Evolutionary conservation across 495 filamentous ascomycete species (phyloP), one percentile per base, ranked within the genome.

Genomic region (Tuber brumale): DNA sequence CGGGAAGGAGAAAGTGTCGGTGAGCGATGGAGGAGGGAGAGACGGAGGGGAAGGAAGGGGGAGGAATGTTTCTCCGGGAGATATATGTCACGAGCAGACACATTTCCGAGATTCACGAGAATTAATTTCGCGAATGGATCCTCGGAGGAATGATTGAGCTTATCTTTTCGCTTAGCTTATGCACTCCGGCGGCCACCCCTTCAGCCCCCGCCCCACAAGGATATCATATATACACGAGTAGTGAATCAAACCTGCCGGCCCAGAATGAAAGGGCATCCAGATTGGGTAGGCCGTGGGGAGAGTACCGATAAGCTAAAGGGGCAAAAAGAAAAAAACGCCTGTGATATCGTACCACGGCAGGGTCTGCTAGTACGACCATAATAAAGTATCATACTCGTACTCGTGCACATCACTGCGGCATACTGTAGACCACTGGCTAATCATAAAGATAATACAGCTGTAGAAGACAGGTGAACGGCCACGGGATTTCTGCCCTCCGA

Each of bases 51-150:
- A 12, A 18, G n/a, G 48, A 12, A 19, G 35, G 19, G 46, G 21
- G 69, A 41, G 37, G 70, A 77, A 77, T 27, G 69, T 72, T 77
- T 77, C 70, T 77, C 70, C 76, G 70, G 44, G 44, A 72, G 76
- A 72, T 45, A 75, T 42, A 46, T 69, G 45, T 8, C 71, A 9
- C 18, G n/a, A 61, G n/a, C 10, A 61, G n/a, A 61, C n/a, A 31
- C 14, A 61, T 31, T 31, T 31, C 31, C n/a, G 51, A 51, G 48
- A n/a, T n/a, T 51, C 48, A 51, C 23, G 21, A n/a, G 23, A 61
- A 31, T 61, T 4, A 12, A 61, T 61, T 31, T 31, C 51, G 6
- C 51, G 51, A 61, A 61, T 0, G n/a, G n/a, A 57, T 57, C 48
- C 48, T 39, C 5, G 7, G 48, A 48, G 18, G 19, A 2, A 19